Evolutionary conservation across 2,329 filamentous ascomycete species (phyloP).

Genomic region (Parafenestella ontariensis): DNA sequence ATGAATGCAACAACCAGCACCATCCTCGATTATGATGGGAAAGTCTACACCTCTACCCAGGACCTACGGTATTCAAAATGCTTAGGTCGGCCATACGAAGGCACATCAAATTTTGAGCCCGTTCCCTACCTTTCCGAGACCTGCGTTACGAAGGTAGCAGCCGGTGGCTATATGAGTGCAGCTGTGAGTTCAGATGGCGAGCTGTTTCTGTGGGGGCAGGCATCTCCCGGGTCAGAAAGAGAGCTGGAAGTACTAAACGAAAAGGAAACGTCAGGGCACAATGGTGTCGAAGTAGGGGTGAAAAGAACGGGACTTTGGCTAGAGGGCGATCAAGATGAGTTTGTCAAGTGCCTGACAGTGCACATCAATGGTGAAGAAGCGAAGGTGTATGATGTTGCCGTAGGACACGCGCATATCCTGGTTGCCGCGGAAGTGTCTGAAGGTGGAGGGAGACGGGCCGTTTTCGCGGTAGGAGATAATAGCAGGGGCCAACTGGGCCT

Average conservation of each 20-base stretch:
- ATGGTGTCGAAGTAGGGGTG: no score
- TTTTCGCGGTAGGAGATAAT: conserved; percentile 38
- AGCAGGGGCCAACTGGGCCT: conserved; percentile 35
- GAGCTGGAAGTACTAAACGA: conserved; percentile 26
- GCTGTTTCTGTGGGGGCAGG: conserved; percentile 44
- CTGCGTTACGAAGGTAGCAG: conserved; percentile 28
- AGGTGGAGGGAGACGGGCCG: conserved; percentile 2
- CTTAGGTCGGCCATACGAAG: conserved; percentile 26
- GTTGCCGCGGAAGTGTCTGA: conserved; percentile 29
- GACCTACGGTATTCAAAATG: conserved; percentile 35
- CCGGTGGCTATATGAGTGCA: conserved; percentile 43
- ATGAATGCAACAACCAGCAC: conserved; percentile 34
- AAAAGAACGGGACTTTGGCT: conserved; percentile 2
- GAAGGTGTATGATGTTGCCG: conserved; percentile 29
- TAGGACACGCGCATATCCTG: conserved; percentile 39
- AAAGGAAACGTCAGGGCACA: neutral
- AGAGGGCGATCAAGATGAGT: conserved; percentile 33
- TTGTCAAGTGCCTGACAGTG: conserved; percentile 33
- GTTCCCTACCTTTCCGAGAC: conserved; percentile 39
- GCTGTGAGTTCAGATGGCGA: conserved; percentile 40
- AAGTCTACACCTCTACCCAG: conserved; percentile 28
- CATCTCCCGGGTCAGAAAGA: conserved; percentile 24
- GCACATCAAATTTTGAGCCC: conserved; percentile 7
- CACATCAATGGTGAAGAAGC: conserved; percentile 27
- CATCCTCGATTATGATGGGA: conserved; percentile 19